phyloP scores from a whole-genome alignment of 441 rosid genomes.

The Geranium incanum region DNA sequence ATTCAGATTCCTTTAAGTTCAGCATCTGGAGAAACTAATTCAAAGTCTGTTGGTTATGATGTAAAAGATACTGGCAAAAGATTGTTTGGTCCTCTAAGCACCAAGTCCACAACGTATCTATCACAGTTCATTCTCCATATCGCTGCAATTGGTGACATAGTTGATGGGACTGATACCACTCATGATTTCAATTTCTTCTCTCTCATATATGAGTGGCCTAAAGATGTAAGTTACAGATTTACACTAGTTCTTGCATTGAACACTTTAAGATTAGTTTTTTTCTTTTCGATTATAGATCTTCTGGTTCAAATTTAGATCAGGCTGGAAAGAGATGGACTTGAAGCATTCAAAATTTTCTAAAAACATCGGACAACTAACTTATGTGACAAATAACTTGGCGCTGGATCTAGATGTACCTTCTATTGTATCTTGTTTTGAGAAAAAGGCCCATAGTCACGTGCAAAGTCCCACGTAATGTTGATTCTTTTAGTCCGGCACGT shows the following conservation, averaged over 20 bases:
- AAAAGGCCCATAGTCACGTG: too few relatives aligned
- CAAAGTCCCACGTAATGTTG: too few relatives aligned
- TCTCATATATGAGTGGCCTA: slow-evolving; percentile 93
- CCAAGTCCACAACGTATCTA: slow-evolving; percentile 77
- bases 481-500: too few relatives aligned
- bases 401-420: too few relatives aligned
- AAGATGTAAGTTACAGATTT: slow-evolving; percentile 63
- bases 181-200: slow-evolving; percentile 99
- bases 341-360: not conserved
- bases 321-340: not conserved
- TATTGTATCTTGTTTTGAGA: too few relatives aligned
- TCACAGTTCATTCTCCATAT: slow-evolving; percentile 91
- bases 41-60: slow-evolving; percentile 51
- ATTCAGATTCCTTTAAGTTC: slow-evolving; percentile 46
- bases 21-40: slow-evolving; percentile 38
- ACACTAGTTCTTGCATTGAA: slow-evolving; percentile 15
- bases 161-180: slow-evolving; percentile 97
- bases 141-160: slow-evolving; percentile 98
- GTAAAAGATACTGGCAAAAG: slow-evolving; percentile 68
- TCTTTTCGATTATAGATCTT: not conserved
- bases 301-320: not conserved
- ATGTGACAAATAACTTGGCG: not conserved
- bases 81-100: slow-evolving; percentile 64
- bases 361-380: not conserved
- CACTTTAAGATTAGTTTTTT: slow-evolving; percentile 14